Evolutionary conservation across 1,284 basidiomycete species (phyloP).

Genomic region (Fomitopsis schrenkii): DNA sequence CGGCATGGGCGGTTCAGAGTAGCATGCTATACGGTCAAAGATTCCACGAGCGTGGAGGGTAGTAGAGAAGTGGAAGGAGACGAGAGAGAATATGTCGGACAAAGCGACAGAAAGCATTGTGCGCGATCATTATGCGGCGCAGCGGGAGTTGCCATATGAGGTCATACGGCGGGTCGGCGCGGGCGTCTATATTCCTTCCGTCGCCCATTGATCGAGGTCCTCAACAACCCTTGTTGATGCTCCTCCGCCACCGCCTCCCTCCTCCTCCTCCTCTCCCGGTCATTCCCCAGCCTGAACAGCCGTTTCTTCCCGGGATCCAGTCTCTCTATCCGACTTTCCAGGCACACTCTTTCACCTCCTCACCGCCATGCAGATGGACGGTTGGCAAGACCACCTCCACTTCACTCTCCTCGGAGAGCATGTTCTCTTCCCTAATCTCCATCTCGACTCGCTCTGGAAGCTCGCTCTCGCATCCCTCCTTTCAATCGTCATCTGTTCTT

Average conservation of each 20-base stretch:
- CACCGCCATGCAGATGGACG: slow-evolving; percentile 29
- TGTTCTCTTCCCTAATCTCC: slow-evolving; percentile 50
- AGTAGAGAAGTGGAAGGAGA: no score
- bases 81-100: no score
- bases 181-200: neutral
- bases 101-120: neutral
- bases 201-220: neutral
- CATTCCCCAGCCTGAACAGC: neutral
- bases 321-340: neutral
- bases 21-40: no score
- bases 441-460: slow-evolving; percentile 43
- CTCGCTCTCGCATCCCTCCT: slow-evolving; percentile 43
- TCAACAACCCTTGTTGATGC: neutral
- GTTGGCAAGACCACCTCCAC: slow-evolving; percentile 47
- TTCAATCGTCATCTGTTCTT: slow-evolving; percentile 44
- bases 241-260: neutral
- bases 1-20: no score
- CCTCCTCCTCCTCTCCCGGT: neutral
- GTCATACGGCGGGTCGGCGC: neutral
- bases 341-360: neutral
- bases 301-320: neutral
- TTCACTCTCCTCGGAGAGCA: slow-evolving; percentile 52
- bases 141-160: neutral
- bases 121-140: neutral
- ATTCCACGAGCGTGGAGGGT: no score